Conservation (phyloP, 2,329 filamentous ascomycete species). For the Trichophyton benhamiae region DNA sequence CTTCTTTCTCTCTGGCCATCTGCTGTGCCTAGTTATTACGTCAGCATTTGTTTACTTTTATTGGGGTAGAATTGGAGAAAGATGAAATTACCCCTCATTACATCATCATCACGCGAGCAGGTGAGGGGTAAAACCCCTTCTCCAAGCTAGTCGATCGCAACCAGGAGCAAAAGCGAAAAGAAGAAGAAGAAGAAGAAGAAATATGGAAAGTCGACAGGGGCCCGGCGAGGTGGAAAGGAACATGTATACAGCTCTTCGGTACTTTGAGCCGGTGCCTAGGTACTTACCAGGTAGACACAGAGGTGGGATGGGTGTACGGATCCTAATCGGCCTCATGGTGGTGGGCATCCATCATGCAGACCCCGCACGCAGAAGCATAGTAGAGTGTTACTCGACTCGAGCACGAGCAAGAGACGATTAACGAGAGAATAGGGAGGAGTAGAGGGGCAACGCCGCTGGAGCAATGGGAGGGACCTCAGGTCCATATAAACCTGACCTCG, state of each 20-base stretch:
- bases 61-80: background rate
- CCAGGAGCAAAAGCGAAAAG: background rate
- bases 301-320: background rate
- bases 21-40: background rate
- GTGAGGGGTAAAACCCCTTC: background rate
- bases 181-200: background rate
- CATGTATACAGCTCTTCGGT: background rate
- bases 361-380: background rate
- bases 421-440: no score
- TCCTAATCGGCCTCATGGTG: background rate
- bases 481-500: no score
- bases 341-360: background rate
- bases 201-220: background rate
- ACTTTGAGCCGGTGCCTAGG: no score
- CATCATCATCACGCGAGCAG: conserved; percentile 1
- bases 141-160: background rate
- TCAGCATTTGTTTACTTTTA: background rate
- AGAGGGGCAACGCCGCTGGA: no score
- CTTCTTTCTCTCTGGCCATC: no score
- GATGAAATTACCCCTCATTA: background rate
- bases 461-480: no score
- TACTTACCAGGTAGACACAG: background rate
- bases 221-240: background rate
- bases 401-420: no score
- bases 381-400: no score